phyloP scores from a whole-genome alignment of 306 rosid species.

The Urtica urens region DNA sequence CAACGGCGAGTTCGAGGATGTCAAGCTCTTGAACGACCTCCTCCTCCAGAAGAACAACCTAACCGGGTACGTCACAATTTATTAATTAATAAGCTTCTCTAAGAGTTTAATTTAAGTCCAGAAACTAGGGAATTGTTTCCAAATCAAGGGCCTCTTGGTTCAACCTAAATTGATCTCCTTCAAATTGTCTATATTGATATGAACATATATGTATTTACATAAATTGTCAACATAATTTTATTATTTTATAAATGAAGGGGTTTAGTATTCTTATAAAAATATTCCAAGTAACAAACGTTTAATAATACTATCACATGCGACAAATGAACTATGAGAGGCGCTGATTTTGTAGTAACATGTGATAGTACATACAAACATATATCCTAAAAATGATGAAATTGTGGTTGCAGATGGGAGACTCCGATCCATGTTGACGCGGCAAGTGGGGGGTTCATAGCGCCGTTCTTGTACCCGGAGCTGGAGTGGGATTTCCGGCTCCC shows the following conservation, averaged over 20 bases:
- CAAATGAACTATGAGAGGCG: background rate
- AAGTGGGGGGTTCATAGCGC: slow-evolving; percentile 92
- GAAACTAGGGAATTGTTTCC: background rate
- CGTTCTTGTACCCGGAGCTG: slow-evolving; percentile 76
- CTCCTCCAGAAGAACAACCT: slow-evolving; percentile 44
- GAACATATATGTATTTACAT: no score
- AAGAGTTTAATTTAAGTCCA: background rate
- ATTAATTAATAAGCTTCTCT: background rate
- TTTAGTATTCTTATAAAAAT: no score
- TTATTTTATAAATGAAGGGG: no score
- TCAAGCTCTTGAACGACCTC: slow-evolving; percentile 65
- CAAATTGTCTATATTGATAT: background rate
- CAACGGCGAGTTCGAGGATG: slow-evolving; percentile 88
- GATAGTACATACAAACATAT: no score
- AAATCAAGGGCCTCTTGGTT: background rate
- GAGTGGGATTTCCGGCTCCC: slow-evolving; percentile 85
- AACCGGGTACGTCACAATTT: slow-evolving; percentile 44
- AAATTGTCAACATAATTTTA: no score
- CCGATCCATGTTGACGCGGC: slow-evolving; percentile 97
- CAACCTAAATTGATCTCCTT: background rate
- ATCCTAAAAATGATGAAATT: background rate
- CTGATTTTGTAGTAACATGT: background rate
- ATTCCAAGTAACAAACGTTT: no score
- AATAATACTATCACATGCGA: no score
- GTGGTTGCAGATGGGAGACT: slow-evolving; percentile 61